Percentiles rank a stretch among this genome's conserved stretches.
phyloP scores from a whole-genome alignment of 2,329 filamentous ascomycete genomes.

The Chaetomium sp. region DNA sequence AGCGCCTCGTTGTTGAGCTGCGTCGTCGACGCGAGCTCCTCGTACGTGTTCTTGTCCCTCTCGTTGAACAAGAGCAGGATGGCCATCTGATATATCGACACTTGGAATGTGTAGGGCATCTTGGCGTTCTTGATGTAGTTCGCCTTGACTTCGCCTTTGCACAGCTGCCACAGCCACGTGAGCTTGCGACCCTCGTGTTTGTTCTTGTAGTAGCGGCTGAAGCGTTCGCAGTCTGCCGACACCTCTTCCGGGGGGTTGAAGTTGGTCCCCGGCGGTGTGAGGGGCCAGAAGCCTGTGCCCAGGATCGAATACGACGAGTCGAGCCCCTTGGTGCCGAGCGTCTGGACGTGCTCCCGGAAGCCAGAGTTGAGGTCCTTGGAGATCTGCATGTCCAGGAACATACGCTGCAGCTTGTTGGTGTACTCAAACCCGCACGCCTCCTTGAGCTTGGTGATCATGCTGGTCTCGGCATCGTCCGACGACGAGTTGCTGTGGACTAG shows the following conservation, averaged over 20 bases:
- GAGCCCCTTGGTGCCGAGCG: slow-evolving; percentile 69
- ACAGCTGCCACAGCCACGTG: slow-evolving; percentile 97
- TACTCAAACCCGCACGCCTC: slow-evolving; percentile 99
- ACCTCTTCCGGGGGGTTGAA: slow-evolving; percentile 88
- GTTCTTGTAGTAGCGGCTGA: slow-evolving; percentile 87
- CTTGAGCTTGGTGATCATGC: slow-evolving; percentile 99
- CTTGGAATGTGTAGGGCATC: slow-evolving; percentile 93
- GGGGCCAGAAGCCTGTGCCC: slow-evolving; percentile 96
- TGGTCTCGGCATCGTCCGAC: slow-evolving; percentile 95
- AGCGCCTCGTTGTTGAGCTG: slow-evolving; percentile 78
- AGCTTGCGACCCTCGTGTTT: slow-evolving; percentile 97
- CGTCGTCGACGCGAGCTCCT: slow-evolving; percentile 82
- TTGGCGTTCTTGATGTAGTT: slow-evolving; percentile 89
- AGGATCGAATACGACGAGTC: slow-evolving; percentile 92
- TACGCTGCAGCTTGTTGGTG: slow-evolving; percentile 98
- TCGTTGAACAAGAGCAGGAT: slow-evolving; percentile 95
- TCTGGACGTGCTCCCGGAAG: slow-evolving; percentile 75
- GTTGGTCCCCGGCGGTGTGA: slow-evolving; percentile 81
- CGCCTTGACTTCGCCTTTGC: slow-evolving; percentile 94
- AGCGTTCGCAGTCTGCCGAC: slow-evolving; percentile 83
- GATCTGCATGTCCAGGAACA: slow-evolving; percentile 99
- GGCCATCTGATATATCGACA: slow-evolving; percentile 97
- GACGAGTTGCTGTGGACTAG: slow-evolving; percentile 94
- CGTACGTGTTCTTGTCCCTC: slow-evolving; percentile 78
- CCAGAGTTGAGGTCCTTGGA: slow-evolving; percentile 93